These are phyloP conservation scores for Ceratocystiopsis minuta DNA, from an alignment of 2,329 filamentous ascomycete species.

Conservation along the genomic window DNA sequence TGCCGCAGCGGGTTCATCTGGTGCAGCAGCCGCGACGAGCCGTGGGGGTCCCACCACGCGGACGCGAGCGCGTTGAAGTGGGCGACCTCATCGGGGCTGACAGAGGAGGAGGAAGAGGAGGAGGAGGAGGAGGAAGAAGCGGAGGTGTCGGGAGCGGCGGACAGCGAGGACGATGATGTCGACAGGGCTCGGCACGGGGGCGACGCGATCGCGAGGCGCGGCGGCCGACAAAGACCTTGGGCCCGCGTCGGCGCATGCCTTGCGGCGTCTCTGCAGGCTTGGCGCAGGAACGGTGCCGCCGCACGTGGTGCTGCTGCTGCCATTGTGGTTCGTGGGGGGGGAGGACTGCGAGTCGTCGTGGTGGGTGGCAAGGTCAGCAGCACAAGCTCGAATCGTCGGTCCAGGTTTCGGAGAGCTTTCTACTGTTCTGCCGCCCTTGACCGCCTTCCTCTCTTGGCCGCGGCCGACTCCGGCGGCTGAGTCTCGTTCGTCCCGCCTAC, in stretches of 20 bases:
- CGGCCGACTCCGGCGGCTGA: no score
- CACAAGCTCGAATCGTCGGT: no score
- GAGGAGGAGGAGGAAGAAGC: slow-evolving; percentile 5
- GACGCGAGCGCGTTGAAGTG: slow-evolving; percentile 91
- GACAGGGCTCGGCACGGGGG: background rate
- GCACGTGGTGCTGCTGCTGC: no score
- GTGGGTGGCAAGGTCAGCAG: no score
- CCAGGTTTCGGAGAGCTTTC: background rate
- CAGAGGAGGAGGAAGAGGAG: slow-evolving; percentile 35
- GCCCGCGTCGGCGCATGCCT: no score
- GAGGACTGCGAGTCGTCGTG: no score
- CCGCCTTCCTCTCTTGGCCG: background rate
- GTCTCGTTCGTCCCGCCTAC: no score
- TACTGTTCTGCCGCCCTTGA: background rate
- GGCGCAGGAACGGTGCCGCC: no score
- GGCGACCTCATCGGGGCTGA: slow-evolving; percentile 75
- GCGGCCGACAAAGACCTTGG: no score
- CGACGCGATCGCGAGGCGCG: background rate
- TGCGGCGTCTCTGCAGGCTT: no score
- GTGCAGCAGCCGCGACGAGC: slow-evolving; percentile 78
- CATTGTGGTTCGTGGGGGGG: no score
- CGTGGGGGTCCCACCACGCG: slow-evolving; percentile 94
- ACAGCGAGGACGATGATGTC: background rate
- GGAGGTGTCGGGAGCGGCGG: slow-evolving; percentile 9
- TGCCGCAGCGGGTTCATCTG: slow-evolving; percentile 96